A percentile compares a stretch with the other conserved stretches of the same genome.
Conservation (phyloP, 2,329 filamentous ascomycete species). For the Ilyonectria mors-panacis region DNA sequence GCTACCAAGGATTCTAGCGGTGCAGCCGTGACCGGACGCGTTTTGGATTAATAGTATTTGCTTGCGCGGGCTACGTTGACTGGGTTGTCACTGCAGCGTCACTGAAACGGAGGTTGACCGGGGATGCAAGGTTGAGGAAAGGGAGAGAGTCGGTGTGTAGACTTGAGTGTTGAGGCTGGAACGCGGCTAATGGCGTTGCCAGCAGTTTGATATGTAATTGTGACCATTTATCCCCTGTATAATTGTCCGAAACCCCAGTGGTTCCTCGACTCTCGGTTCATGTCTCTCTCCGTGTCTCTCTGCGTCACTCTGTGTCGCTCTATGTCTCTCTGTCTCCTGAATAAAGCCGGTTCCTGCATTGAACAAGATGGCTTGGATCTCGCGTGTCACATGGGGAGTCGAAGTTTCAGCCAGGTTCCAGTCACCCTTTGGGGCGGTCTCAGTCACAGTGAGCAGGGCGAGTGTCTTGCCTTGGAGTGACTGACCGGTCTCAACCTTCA, state of each 20-base stretch:
- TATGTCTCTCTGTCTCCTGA: background rate
- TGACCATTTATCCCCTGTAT: constrained; percentile 22
- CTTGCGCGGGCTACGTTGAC: background rate
- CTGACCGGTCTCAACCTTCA: background rate
- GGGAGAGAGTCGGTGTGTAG: constrained; percentile 21
- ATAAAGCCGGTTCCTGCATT: constrained; percentile 15
- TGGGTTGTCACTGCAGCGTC: constrained; percentile 4
- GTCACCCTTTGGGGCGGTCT: constrained; percentile 8
- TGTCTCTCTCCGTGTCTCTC: background rate
- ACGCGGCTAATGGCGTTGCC: constrained; percentile 29
- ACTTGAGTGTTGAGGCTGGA: constrained; percentile 35
- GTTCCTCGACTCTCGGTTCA: background rate
- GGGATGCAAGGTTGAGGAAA: constrained; percentile 25
- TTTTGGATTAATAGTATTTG: constrained; percentile 66
- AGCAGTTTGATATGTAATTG: constrained; percentile 33
- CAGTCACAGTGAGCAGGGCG: background rate
- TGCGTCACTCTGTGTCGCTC: background rate
- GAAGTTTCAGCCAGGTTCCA: constrained; percentile 7
- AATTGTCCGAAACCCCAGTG: constrained; percentile 13
- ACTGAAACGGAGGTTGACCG: constrained; percentile 21
- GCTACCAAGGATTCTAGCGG: constrained; percentile 89
- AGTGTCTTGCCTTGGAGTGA: background rate
- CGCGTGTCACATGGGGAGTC: constrained; percentile 3
- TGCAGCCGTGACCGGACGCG: constrained; percentile 81
- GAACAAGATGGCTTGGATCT: constrained; percentile 6